A percentile compares a stretch with the other conserved stretches of the same genome.
Conservation (phyloP, 371 early-diverging fungal genomes). For the Modicella reniformis region DNA sequence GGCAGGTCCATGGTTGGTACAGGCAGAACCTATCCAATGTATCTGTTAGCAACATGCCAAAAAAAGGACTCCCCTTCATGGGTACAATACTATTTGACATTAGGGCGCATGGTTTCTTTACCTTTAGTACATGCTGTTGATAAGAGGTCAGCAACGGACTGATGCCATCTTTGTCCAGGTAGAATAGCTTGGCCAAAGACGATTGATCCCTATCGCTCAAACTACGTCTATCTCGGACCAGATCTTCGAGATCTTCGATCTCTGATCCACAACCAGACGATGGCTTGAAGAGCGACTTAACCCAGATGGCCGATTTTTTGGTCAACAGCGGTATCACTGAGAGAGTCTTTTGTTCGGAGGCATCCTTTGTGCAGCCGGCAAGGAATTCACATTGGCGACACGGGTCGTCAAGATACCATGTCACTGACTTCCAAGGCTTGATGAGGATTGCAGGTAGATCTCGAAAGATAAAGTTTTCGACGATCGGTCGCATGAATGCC, state of each 20-base stretch:
- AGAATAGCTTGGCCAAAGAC: slow-evolving; percentile 15
- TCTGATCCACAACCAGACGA: slow-evolving; percentile 5
- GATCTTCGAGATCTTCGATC: slow-evolving; percentile 59
- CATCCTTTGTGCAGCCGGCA: slow-evolving; percentile 55
- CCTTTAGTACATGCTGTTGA: slow-evolving; percentile 16
- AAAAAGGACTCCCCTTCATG: too few species aligned
- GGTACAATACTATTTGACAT: too few species aligned
- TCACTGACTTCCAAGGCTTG: slow-evolving; percentile 32
- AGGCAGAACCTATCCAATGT: slow-evolving; percentile 24
- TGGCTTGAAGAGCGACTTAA: slow-evolving; percentile 23
- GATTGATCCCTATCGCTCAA: slow-evolving; percentile 7
- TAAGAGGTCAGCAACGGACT: slow-evolving; percentile 23
- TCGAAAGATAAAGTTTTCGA: slow-evolving; percentile 56
- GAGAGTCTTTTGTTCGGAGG: slow-evolving; percentile 51
- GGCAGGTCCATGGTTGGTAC: slow-evolving; percentile 37
- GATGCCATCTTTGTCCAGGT: slow-evolving; percentile 11
- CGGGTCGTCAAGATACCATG: slow-evolving; percentile 58
- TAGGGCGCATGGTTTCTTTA: neutral
- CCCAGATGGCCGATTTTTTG: slow-evolving; percentile 34
- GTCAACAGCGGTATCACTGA: slow-evolving; percentile 53
- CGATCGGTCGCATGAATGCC: slow-evolving; percentile 57
- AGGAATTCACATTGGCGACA: slow-evolving; percentile 59
- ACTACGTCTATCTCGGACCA: slow-evolving; percentile 24
- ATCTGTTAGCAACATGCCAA: neutral
- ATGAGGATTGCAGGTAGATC: slow-evolving; percentile 54